Evolutionary conservation across 2,329 filamentous ascomycete genomes (phyloP).

Genomic region (Bipolaris cookei): DNA sequence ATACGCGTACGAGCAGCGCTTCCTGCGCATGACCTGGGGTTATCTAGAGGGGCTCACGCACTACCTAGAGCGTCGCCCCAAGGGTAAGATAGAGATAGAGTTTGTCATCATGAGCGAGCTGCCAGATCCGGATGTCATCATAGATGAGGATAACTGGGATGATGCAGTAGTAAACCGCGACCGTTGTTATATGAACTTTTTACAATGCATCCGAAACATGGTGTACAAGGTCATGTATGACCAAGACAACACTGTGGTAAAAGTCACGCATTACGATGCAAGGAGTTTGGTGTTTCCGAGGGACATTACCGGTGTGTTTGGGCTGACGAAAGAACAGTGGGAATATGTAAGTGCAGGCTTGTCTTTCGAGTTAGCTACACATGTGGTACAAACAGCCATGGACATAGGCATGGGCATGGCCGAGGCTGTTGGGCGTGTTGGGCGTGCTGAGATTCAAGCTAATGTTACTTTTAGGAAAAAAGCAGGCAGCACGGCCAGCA

Average conservation of each 20-base stretch:
- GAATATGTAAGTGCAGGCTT: conserved; percentile 18
- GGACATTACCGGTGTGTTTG: conserved; percentile 22
- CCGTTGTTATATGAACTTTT: conserved; percentile 18
- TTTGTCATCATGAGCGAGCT: conserved; percentile 30
- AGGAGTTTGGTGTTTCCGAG: conserved; percentile 22
- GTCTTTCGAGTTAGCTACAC: neutral
- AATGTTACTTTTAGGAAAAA: conserved; percentile 13
- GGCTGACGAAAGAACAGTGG: conserved; percentile 29
- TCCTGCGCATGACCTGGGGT: conserved; percentile 6
- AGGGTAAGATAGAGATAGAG: conserved; percentile 20
- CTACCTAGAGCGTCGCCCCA: neutral
- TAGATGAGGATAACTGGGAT: neutral
- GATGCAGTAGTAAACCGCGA: neutral
- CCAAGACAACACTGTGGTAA: conserved; percentile 16
- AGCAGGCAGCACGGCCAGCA: neutral
- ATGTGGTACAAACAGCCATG: too few species aligned
- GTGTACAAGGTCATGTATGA: conserved; percentile 31
- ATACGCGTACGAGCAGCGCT: conserved; percentile 15
- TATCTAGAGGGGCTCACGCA: neutral
- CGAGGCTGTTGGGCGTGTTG: neutral
- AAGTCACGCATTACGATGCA: conserved; percentile 29
- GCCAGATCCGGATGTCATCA: neutral
- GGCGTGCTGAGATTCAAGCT: neutral
- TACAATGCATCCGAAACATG: conserved; percentile 25
- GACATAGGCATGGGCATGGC: too few species aligned